These are phyloP conservation scores for Chloris gayana DNA, from an alignment of 176 grass and related monocot genomes.

Conservation along the genomic window DNA sequence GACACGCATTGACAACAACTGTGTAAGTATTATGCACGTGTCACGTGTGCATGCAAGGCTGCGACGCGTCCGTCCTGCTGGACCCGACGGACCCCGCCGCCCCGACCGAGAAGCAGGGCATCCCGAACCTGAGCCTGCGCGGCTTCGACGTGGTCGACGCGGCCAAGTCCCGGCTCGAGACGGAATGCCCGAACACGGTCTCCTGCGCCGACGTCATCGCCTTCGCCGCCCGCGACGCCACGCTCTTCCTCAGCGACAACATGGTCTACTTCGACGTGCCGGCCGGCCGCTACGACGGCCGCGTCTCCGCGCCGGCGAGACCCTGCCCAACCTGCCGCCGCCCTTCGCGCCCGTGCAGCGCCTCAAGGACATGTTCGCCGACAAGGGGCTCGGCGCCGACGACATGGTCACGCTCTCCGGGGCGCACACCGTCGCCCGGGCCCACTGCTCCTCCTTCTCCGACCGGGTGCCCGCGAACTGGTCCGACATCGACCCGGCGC, in stretches of 20 bases:
- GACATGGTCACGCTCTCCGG: background rate
- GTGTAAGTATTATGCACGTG: background rate
- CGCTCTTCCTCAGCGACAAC: constrained; percentile 16
- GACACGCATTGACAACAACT: too few species aligned
- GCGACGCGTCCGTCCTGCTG: constrained; percentile 43
- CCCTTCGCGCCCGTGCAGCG: constrained; percentile 4
- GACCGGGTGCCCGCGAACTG: constrained; percentile 1
- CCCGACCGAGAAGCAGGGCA: constrained; percentile 25
- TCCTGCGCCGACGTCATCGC: constrained; percentile 49
- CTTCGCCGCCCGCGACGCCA: constrained; percentile 36
- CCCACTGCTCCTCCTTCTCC: constrained; percentile 14
- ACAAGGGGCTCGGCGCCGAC: constrained; percentile 38
- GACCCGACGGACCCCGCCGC: background rate
- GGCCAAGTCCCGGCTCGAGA: constrained; percentile 41
- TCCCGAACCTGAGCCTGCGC: constrained; percentile 33
- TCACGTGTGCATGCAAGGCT: constrained; percentile 4
- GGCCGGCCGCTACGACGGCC: constrained; percentile 46
- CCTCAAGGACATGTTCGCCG: constrained; percentile 34
- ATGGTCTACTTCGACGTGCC: constrained; percentile 33
- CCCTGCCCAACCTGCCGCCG: constrained; percentile 16
- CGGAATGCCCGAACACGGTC: background rate
- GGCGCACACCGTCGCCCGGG: constrained; percentile 2
- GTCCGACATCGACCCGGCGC: background rate
- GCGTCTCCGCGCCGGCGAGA: constrained; percentile 25
- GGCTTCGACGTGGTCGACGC: constrained; percentile 50